Evolutionary conservation across 441 rosid species (phyloP), one percentile per base, ranked within the genome.

Genomic region (Sinapis alba): DNA sequence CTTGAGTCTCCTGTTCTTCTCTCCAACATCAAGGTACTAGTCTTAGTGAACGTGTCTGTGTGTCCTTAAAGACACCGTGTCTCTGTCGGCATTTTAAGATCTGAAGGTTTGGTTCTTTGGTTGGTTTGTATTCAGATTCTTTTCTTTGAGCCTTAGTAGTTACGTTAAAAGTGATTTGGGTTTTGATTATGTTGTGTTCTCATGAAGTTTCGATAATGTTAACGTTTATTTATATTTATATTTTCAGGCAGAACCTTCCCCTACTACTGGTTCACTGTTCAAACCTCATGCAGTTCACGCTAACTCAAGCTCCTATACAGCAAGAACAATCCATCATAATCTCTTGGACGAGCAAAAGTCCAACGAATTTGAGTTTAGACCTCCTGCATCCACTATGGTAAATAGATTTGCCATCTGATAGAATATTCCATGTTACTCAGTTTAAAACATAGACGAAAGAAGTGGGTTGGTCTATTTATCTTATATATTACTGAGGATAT

Each of bases 1-100:
- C 81, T 95, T 28, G 98, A 93, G 76, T 93, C 99, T 62, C 99
- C 99, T 15, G 96, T 96, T 71, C 85, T 96, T 34, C 91, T 96
- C 43, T 93, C 99, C 51, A 89, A 91, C 73, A 81, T 89, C 57
- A 93, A 95, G 99, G 99, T 92, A n/a, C n/a, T 20, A 56, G 73
- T 68, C 7, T 18, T 16, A 60, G 38, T 5, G n/a, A n/a, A 4
- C 12, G 30, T 8, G 9, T 21, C 16, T 21, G n/a, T 50, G 34
- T 56, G 28, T 27, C 13, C 61, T 12, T 10, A 24, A 43, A 43
- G 50, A 34, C 68, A 36, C 56, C 61, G n/a, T 34, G 5, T 6
- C n/a, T 41, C 3, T 74, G 15, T n/a, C 27, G 8, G 1, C 27
- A 67, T 21, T 47, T 36, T 68, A 65, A 75, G 63, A 75, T 69